Percentiles rank a stretch among this genome's conserved stretches.
Conservation (phyloP, 2,329 filamentous ascomycete species). For the Delphinella strobiligena region DNA sequence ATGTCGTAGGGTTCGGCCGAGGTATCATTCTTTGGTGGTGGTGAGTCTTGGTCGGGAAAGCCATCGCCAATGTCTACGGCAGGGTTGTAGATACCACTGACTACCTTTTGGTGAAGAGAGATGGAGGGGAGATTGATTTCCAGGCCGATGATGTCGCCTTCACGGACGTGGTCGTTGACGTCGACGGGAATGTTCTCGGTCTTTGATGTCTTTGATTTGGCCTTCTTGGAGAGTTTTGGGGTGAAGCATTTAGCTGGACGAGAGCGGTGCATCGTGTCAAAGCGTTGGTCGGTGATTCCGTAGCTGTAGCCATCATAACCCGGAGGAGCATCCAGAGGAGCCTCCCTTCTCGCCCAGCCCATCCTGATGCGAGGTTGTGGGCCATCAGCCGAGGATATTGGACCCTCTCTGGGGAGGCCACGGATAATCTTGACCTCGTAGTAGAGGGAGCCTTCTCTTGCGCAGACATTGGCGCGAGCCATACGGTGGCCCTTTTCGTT, state of each 20-base stretch:
- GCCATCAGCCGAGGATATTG: constrained; percentile 23
- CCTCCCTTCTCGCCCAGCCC: constrained; percentile 74
- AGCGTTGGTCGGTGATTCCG: constrained; percentile 75
- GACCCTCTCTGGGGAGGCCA: constrained; percentile 49
- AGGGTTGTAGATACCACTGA: constrained; percentile 77
- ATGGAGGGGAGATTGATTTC: constrained; percentile 86
- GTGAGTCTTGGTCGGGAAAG: constrained; percentile 34
- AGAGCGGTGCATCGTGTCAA: constrained; percentile 88
- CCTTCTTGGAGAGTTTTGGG: constrained; percentile 17
- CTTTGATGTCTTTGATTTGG: constrained; percentile 25
- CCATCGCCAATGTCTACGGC: constrained; percentile 57
- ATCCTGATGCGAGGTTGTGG: constrained; percentile 58
- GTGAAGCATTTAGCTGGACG: constrained; percentile 74
- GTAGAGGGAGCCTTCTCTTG: constrained; percentile 81
- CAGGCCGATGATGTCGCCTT: constrained; percentile 88
- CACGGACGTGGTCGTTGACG: constrained; percentile 54
- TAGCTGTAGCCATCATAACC: constrained; percentile 91
- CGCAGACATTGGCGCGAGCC: constrained; percentile 79
- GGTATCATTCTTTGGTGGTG: constrained; percentile 21
- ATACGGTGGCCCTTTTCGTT: constrained; percentile 91
- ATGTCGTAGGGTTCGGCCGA: constrained; percentile 54
- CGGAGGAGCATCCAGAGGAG: constrained; percentile 69
- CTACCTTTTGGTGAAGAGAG: constrained; percentile 74
- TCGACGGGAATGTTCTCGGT: constrained; percentile 16
- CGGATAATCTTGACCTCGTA: constrained; percentile 86